Conservation (phyloP, 176 grass and related monocot genomes). For the Paspalum notatum region DNA sequence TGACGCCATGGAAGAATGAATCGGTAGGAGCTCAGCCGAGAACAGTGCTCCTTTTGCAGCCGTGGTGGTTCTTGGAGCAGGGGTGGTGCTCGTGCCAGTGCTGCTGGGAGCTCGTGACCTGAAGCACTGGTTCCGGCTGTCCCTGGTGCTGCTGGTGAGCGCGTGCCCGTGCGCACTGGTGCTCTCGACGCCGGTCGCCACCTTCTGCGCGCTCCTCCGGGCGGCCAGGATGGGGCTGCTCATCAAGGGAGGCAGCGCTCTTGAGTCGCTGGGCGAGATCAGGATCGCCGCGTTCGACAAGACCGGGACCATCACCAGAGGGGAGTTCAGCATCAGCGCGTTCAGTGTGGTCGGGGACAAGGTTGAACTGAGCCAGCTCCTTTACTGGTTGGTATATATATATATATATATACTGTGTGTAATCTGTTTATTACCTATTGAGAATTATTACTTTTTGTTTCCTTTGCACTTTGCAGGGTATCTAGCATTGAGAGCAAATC, state of each 20-base stretch:
- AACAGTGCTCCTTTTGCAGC: conserved; percentile 29
- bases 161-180: conserved; percentile 82
- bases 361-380: conserved; percentile 36
- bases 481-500: conserved; percentile 86
- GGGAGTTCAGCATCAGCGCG: conserved; percentile 55
- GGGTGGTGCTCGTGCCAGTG: conserved; percentile 45
- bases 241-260: conserved; percentile 70
- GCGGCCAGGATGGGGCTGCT: conserved; percentile 65
- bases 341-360: conserved; percentile 45
- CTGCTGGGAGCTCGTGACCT: conserved; percentile 37
- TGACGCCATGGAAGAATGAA: no score
- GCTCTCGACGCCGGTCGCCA: conserved; percentile 72
- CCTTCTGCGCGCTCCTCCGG: conserved; percentile 67
- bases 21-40: no score
- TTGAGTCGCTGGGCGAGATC: conserved; percentile 58
- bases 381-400: conserved; percentile 77
- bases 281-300: conserved; percentile 70
- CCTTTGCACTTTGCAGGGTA: conserved; percentile 50
- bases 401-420: no score
- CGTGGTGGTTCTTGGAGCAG: conserved; percentile 50
- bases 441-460: no score
- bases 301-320: conserved; percentile 76
- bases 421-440: no score
- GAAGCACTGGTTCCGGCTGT: conserved; percentile 52
- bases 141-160: conserved; percentile 71